A percentile compares a stretch with the other conserved stretches of the same genome.
phyloP scores from a whole-genome alignment of 2,329 filamentous ascomycete genomes.

The Neonectria coccinea region DNA sequence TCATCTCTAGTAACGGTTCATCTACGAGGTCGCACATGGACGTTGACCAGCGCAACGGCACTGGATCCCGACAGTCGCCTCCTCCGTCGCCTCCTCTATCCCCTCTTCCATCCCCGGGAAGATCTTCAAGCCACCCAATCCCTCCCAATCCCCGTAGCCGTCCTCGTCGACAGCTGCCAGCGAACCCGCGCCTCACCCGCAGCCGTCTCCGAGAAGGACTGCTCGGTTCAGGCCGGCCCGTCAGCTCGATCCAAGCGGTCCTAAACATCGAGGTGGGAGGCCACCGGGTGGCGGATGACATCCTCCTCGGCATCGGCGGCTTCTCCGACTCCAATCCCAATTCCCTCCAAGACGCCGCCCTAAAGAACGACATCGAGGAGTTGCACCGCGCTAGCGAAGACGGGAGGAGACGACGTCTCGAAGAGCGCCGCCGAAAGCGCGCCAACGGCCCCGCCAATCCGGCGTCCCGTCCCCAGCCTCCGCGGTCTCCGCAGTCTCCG shows the following conservation, averaged over 20 bases:
- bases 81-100: background rate
- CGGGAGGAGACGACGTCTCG: background rate
- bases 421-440: background rate
- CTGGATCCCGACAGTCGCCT: background rate
- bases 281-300: background rate
- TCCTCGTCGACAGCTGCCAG: background rate
- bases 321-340: background rate
- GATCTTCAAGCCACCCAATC: background rate
- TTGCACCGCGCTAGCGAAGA: background rate
- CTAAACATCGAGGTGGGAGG: background rate
- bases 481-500: background rate
- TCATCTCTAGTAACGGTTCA: background rate
- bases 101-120: background rate
- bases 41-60: background rate
- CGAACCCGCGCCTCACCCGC: background rate
- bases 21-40: background rate
- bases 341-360: background rate
- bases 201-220: background rate
- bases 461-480: background rate
- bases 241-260: background rate
- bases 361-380: background rate
- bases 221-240: background rate
- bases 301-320: background rate
- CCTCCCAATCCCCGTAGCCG: background rate
- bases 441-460: slow-evolving; percentile 1